phyloP scores from a whole-genome alignment of 176 grass and related monocot species.

The Puya raimondii region DNA sequence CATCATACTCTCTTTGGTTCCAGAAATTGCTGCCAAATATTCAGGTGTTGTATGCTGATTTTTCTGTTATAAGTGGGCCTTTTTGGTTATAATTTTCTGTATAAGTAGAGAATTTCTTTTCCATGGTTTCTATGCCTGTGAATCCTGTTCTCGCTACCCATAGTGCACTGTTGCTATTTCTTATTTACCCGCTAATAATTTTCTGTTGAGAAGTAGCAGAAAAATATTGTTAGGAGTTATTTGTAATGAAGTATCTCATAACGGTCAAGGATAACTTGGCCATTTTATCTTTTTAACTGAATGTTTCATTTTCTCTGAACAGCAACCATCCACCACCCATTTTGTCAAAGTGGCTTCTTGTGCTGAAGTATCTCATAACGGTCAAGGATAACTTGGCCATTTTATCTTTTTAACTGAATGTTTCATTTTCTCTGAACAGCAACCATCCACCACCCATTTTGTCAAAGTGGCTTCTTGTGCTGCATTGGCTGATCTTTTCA shows the following conservation, averaged over 20 bases:
- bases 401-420: conserved; percentile 2
- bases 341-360: conserved; percentile 30
- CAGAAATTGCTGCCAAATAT: conserved; percentile 34
- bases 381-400: too few relatives aligned
- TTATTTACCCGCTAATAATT: too few relatives aligned
- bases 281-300: not conserved
- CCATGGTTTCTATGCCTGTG: too few relatives aligned
- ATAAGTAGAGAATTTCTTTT: too few relatives aligned
- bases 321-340: conserved; percentile 17
- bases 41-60: conserved; percentile 21
- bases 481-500: conserved; percentile 35
- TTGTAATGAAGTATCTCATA: too few relatives aligned
- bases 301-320: not conserved
- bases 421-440: conserved; percentile 5
- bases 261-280: too few relatives aligned
- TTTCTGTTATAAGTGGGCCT: not conserved
- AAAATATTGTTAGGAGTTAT: too few relatives aligned
- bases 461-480: conserved; percentile 29
- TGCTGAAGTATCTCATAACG: too few relatives aligned
- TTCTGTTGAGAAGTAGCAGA: too few relatives aligned
- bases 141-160: too few relatives aligned
- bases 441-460: conserved; percentile 17
- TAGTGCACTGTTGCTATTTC: too few relatives aligned
- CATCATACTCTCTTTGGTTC: conserved; percentile 37
- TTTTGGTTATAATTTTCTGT: not conserved